Conservation (phyloP, 2,329 filamentous ascomycete genomes). For the Aspergillus novoparasiticus region DNA sequence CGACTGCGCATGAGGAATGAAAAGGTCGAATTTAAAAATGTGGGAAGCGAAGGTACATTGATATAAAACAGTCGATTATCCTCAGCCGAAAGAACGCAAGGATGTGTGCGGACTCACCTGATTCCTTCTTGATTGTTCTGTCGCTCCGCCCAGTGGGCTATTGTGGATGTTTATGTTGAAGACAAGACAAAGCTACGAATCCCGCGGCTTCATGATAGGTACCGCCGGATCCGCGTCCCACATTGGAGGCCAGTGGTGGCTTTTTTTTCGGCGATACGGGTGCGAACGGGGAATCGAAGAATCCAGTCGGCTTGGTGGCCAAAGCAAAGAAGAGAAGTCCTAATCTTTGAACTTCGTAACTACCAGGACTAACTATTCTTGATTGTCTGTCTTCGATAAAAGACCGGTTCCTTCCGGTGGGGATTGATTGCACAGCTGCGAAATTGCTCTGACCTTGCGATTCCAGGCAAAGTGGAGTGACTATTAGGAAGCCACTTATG, state of each 20-base stretch:
- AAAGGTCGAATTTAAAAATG: neutral
- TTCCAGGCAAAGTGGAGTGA: neutral
- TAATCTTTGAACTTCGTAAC: constrained; percentile 1
- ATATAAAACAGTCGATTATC: neutral
- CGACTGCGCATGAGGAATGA: neutral
- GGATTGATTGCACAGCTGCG: neutral
- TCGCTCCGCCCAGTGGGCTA: constrained; percentile 13
- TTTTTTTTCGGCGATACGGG: constrained; percentile 29
- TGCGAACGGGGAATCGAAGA: constrained; percentile 21
- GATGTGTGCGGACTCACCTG: constrained; percentile 4
- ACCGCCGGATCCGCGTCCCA: constrained; percentile 38
- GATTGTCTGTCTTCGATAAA: constrained; percentile 1
- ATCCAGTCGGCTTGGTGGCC: constrained; percentile 12
- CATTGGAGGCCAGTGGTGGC: constrained; percentile 26
- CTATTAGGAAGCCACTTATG: neutral
- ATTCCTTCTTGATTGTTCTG: constrained; percentile 3
- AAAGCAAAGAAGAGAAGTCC: constrained; percentile 8
- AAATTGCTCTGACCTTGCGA: neutral
- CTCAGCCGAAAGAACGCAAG: neutral
- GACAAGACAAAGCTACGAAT: constrained; percentile 24
- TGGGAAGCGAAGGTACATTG: neutral
- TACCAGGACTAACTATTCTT: neutral
- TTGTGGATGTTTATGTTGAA: constrained; percentile 17
- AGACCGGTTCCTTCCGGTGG: constrained; percentile 6
- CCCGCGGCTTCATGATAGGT: constrained; percentile 30